These are phyloP conservation scores for Hypocrella siamensis DNA, from an alignment of 2,329 filamentous ascomycete species.

Conservation along the genomic window DNA sequence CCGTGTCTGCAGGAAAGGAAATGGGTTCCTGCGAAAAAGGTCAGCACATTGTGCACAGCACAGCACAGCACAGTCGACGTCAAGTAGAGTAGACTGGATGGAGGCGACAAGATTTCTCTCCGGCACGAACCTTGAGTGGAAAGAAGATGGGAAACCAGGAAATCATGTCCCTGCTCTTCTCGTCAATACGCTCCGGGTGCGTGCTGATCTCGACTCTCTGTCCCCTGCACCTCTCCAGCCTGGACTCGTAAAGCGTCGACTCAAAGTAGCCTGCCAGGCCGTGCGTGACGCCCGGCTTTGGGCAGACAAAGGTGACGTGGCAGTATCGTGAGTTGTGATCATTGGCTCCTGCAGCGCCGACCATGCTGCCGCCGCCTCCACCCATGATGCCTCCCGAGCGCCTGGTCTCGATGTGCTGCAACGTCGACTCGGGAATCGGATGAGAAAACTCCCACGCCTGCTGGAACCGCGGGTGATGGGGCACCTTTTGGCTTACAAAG, in stretches of 20 bases:
- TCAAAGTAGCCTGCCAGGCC: constrained; percentile 93
- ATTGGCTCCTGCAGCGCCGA: constrained; percentile 66
- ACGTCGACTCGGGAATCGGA: constrained; percentile 45
- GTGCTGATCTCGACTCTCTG: constrained; percentile 74
- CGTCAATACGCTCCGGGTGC: constrained; percentile 79
- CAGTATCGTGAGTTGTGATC: constrained; percentile 80
- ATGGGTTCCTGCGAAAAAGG: constrained; percentile 50
- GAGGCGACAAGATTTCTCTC: constrained; percentile 5
- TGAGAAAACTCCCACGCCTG: constrained; percentile 70
- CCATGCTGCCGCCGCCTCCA: constrained; percentile 57
- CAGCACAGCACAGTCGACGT: background rate
- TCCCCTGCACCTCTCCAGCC: constrained; percentile 16
- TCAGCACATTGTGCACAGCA: constrained; percentile 3
- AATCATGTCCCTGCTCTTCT: constrained; percentile 94
- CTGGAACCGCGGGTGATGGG: constrained; percentile 49
- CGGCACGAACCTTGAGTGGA: constrained; percentile 77
- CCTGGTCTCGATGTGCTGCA: constrained; percentile 39
- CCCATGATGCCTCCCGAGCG: constrained; percentile 48
- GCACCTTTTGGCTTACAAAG: constrained; percentile 54
- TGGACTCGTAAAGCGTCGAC: constrained; percentile 68
- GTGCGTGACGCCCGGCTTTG: constrained; percentile 70
- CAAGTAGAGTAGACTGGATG: background rate
- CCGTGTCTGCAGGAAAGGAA: constrained; percentile 67
- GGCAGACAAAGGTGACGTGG: constrained; percentile 62
- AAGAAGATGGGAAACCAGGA: constrained; percentile 99